Base-by-base conservation (phyloP, 768 basidiomycete species). In the Serendipita sp. region DNA sequence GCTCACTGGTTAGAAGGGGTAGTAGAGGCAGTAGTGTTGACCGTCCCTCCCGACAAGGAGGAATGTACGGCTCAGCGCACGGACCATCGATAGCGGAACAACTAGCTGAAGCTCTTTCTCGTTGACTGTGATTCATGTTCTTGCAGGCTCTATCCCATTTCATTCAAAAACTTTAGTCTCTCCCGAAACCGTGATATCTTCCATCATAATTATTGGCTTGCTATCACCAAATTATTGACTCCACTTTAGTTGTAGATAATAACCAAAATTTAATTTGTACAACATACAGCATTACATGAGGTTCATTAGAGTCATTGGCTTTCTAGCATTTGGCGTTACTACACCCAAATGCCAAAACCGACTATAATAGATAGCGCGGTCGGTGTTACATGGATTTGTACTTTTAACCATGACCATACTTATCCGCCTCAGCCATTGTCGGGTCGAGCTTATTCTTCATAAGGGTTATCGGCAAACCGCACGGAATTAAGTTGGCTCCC, bases 1-100 rank as follows among this genome's bases (percentile, higher is more conserved):
- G 85, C 13, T 78, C 77, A 62, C 71, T 89, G 67, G 60, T 46
- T 30, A 63, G 67, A 38, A 38, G 67, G 28, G 67, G 68, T 47
- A 64, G 68, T 15, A 65, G 68, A 34, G 68, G 67, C n/a, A 68
- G 68, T 38, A 54, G 60, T 37, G 66, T 63, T 18, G 65, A 67
- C 16, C 53, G 56, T 38, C 67, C 35, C 30, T 66, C 67, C 8
- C 24, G 56, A 37, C 56, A 32, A 10, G 37, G 24, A 24, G 24
- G 28, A 4, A 35, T 28, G 8, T n/a, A 60, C 35, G n/a, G 28
- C 35, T 60, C 56, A 24, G n/a, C 16, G 16, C 56, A 30, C 35
- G 56, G 56, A n/a, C 56, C 56, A n/a, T 30, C 35, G 24, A 60
- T 60, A n/a, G 56, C 56, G 32, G 56, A 60, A 35, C 56, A 60